Evolutionary conservation across 257 asterid genomes (phyloP).

Genomic region (Osmanthus fragrans): DNA sequence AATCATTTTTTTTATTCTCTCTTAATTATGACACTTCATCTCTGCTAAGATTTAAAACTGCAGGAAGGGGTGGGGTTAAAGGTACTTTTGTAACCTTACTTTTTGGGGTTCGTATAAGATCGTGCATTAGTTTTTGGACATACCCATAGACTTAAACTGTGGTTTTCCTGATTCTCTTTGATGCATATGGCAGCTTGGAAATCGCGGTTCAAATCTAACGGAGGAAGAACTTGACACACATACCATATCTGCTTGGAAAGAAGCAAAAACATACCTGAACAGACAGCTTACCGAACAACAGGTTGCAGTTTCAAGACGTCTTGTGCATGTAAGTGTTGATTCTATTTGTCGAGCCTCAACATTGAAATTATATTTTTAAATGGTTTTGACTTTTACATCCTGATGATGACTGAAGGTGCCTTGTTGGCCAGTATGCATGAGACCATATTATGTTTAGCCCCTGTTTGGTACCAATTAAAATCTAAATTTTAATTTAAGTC

Average conservation of each 20-base stretch:
- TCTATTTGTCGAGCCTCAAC: slow-evolving; percentile 2
- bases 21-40: no score
- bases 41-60: no score
- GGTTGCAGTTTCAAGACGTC: slow-evolving; percentile 48
- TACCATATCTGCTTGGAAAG: slow-evolving; percentile 85
- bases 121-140: no score
- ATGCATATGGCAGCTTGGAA: slow-evolving; percentile 51
- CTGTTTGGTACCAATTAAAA: no score
- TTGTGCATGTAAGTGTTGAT: slow-evolving; percentile 69
- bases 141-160: neutral
- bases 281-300: slow-evolving; percentile 55
- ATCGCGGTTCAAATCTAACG: slow-evolving; percentile 73
- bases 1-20: no score
- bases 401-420: slow-evolving; percentile 16
- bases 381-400: neutral
- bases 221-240: slow-evolving; percentile 92
- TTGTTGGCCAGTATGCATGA: neutral
- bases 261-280: slow-evolving; percentile 56
- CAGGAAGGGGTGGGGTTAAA: neutral
- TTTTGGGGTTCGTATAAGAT: neutral
- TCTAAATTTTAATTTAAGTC: no score
- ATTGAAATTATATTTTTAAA: slow-evolving; percentile 11
- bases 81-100: neutral
- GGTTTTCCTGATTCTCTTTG: neutral
- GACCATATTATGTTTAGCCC: neutral